Percentiles rank a stretch among this genome's conserved stretches.
These are phyloP conservation scores for Melastoma candidum DNA, from an alignment of 441 rosid species.

Conservation along the genomic window DNA sequence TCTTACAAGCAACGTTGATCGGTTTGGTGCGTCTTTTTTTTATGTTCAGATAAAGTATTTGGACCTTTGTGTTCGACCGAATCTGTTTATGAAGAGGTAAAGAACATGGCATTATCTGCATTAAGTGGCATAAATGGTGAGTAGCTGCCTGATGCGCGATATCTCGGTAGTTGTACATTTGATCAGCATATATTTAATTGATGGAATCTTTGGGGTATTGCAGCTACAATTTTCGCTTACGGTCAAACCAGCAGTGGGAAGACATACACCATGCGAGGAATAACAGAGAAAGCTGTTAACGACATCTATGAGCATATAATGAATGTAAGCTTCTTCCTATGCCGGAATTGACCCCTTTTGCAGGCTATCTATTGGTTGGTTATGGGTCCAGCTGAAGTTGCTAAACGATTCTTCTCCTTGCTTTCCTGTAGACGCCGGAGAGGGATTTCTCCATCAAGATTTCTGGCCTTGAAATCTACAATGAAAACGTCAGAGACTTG, in stretches of 20 bases:
- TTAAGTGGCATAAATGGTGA: constrained; percentile 94
- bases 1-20: background rate
- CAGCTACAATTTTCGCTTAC: constrained; percentile 96
- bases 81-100: constrained; percentile 86
- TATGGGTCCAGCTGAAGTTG: background rate
- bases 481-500: constrained; percentile 88
- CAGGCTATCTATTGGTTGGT: background rate
- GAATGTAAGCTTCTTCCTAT: constrained; percentile 33
- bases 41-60: constrained; percentile 74
- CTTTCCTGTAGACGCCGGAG: constrained; percentile 66
- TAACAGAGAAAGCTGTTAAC: constrained; percentile 91
- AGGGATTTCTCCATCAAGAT: constrained; percentile 88
- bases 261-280: constrained; percentile 95
- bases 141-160: background rate
- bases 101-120: constrained; percentile 93
- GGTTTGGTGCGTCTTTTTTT: constrained; percentile 1
- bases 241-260: constrained; percentile 99
- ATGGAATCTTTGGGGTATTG: constrained; percentile 3
- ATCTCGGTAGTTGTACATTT: background rate
- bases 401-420: constrained; percentile 5
- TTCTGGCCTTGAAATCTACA: constrained; percentile 92
- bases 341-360: constrained; percentile 2
- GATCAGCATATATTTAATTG: constrained; percentile 1
- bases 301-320: constrained; percentile 87
- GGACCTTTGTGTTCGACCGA: constrained; percentile 69